Evolutionary conservation across 139 green algal genomes (phyloP), one percentile per base, ranked within the genome.

Genomic region (Coelastrella sp.): DNA sequence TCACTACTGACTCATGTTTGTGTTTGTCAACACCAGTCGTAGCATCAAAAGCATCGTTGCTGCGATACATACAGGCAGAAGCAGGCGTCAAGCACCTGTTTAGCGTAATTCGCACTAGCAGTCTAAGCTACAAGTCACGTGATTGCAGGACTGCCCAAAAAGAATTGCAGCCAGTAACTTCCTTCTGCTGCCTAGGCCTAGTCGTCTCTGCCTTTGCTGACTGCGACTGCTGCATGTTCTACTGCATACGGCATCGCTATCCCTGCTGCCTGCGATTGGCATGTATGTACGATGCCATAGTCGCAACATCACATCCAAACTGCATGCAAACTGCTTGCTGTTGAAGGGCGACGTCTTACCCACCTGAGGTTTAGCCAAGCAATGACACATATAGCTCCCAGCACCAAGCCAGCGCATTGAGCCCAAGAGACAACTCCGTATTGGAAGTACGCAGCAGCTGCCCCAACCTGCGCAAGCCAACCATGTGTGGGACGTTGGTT

Each of bases 341-440:
- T 10, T 10, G 10, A 71, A 2, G 61, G 10, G 8, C 3, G 61
- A 10, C 8, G 10, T 19, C 10, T 71, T 0, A 2, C 61, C 8
- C 11, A 97, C 96, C 96, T 98, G 0, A 99, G 92, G 85, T 99
- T 99, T n/a, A 99, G 93, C 98, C 98, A 99, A 19, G 94, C 97
- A 77, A 99, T 99, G 89, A 99, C 94, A n/a, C 92, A 71, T 22
- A 97, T 92, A 16, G 94, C 92, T 0, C 94, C 96, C 4, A 96
- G 0, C 13, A 95, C 91, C 3, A 99, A 86, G 7, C 90, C 85
- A 5, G 56, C 71, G 13, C 89, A 95, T 10, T 92, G 92, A 8
- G 74, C 73, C 73, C 89, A 86, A 0, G 91, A 54, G 5, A 96
- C 47, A 0, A 78, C 58, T 4, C 96, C 96, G 2, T 83, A 91